Evolutionary conservation across 2,329 filamentous ascomycete genomes (phyloP), one percentile per base, ranked within the genome.

Genomic region (Fusarium guadeloupense): DNA sequence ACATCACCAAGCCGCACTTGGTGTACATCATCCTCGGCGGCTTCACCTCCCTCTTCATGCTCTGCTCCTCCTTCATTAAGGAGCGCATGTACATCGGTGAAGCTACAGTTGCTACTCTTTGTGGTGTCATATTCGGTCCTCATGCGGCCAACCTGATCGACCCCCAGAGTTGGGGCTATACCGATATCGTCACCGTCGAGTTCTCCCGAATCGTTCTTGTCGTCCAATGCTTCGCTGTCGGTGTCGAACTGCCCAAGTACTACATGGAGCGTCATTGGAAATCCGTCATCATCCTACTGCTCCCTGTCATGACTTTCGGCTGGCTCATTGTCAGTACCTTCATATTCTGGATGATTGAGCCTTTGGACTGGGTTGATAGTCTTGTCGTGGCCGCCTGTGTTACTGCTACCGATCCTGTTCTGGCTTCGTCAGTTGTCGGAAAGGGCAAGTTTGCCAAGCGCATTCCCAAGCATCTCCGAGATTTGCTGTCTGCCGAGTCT

Each of bases 241-340:
- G 92, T 46, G 92, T 96, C 78, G 92, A 96, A 78, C 80, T 96
- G 82, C 92, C 92, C 25, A 92, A 91, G 75, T 90, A 89, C 63
- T 99, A 99, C 80, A 99, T 99, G 95, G 95, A 98, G 74, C 89
- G 88, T 69, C 95, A 99, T 77, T 99, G 95, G 95, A 90, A 85
- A 71, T 98, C 94, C 1, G 95, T 99, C 60, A 80, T 90, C 13
- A 86, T 96, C 70, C 82, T 99, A 56, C 85, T 99, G 39, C 80
- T 99, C 6, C 95, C 95, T 3, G 93, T 99, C 78, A 99, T 99
- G 95, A 96, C 93, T 1, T 96, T 90, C 73, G 95, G 95, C 68
- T 99, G 93, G 93, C 83, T 96, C 45, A 82, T 97, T 20, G 96
- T 93, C 16, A 97, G 93, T 76, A 80, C 98, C 12, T 92, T 99